Evolutionary conservation across 1,139 yeast species (phyloP).

Genomic region (Taphrina populina): DNA sequence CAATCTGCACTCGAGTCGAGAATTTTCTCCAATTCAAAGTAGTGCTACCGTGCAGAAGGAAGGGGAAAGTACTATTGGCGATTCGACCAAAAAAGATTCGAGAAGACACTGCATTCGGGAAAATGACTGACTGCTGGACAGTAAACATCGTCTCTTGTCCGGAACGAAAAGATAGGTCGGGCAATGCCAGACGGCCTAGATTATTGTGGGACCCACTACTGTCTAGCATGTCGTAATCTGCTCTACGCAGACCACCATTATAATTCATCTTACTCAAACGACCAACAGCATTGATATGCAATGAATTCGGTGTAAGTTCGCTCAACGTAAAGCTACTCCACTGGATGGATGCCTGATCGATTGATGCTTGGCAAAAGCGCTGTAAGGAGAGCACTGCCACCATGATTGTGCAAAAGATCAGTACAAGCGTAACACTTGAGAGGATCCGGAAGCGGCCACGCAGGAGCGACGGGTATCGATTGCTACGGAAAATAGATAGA

Average conservation of each 20-base stretch:
- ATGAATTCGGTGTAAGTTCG: constrained; percentile 8
- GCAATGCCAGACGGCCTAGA: constrained; percentile 1
- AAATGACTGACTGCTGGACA: constrained; percentile 1
- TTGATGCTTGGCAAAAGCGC: neutral
- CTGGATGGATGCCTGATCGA: constrained; percentile 1
- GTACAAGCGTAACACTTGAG: too few relatives aligned
- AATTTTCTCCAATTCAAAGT: neutral
- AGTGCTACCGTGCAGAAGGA: constrained; percentile 4
- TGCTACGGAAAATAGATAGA: too few relatives aligned
- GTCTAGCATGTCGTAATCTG: constrained; percentile 1
- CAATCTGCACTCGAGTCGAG: neutral
- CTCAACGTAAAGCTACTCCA: neutral
- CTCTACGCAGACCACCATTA: neutral
- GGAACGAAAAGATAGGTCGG: neutral
- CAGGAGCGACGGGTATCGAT: too few relatives aligned
- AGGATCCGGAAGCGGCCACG: too few relatives aligned
- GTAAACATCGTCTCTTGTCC: neutral
- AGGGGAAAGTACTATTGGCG: constrained; percentile 2
- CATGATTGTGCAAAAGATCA: too few relatives aligned
- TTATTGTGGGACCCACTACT: neutral
- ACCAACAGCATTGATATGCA: constrained; percentile 9
- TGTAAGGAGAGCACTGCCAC: too few relatives aligned
- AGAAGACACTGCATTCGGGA: neutral
- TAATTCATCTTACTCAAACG: neutral
- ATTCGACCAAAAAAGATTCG: neutral